Base-by-base conservation (phyloP, 2,329 filamentous ascomycete species). In the Phialophora verrucosa region DNA sequence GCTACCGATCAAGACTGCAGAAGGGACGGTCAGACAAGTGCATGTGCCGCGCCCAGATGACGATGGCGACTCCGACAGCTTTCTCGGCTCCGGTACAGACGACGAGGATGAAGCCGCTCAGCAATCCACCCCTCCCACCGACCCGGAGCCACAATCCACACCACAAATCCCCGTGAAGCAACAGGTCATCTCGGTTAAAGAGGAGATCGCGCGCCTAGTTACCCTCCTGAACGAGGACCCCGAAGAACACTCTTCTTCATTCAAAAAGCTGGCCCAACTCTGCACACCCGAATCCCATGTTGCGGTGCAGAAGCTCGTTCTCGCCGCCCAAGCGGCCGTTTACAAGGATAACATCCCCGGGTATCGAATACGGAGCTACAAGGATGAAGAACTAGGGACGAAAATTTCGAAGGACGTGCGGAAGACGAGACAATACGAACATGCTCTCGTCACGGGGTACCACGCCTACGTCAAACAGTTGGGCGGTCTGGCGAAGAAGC, bases 331-430 rank as follows among this genome's bases (percentile, higher is more conserved):
- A 78, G 85, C 95, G 76, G 87, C 93, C 0, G 88, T 98, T 12
- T 99, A 94, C 83, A 97, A 94, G 77, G 95, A 98, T 78, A 87
- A 97, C 55, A 98, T 99, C 66, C 95, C 95, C 0, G 95, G 95
- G 25, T 99, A 99, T 77, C 87, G 95, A 67, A 98, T 99, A 81
- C 89, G 95, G 20, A 91, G 92, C 1, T 82, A 92, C 3, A 83
- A 85, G 0, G 92, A 96, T 67, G 90, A 92, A 35, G 88, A 90
- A 53, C 84, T 90, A 75, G 85, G 86, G 65, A 89, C 89, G 70
- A 96, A 96, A 77, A 81, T 98, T 1, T 97, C 93, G 4, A 97
- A 97, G 76, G 95, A 98, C 31, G 92, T 98, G 38, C 88, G 90
- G 75, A 90, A 88, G 72, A 80, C 97, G 69, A 87, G 93, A 62